A percentile compares a stretch with the other conserved stretches of the same genome.
These are phyloP conservation scores for Microstegium vimineum DNA, from an alignment of 176 grass and related monocot species.

Conservation along the genomic window DNA sequence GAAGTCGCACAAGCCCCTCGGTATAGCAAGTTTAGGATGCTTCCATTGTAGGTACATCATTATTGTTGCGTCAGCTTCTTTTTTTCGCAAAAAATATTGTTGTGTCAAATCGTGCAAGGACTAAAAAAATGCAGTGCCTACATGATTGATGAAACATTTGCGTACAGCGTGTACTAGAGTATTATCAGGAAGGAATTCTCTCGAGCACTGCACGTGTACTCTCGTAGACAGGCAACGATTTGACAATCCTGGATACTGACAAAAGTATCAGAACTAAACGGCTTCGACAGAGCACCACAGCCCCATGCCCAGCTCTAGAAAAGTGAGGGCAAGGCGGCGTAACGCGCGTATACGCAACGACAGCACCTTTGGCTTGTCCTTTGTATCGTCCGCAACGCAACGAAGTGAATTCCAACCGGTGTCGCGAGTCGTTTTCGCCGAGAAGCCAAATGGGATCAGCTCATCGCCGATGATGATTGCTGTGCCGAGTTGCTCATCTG, in stretches of 20 bases:
- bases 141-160: not conserved
- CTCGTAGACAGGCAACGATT: not conserved
- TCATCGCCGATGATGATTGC: not conserved
- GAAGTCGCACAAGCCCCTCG: not conserved
- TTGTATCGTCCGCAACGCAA: not conserved
- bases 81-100: not conserved
- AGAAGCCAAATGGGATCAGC: conserved; percentile 12
- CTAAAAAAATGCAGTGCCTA: not conserved
- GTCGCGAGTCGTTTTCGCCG: not conserved
- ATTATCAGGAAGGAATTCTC: not conserved
- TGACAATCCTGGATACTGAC: conserved; percentile 23
- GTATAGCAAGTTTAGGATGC: not conserved
- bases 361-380: conserved; percentile 10
- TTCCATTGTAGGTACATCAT: no score
- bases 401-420: not conserved
- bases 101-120: not conserved
- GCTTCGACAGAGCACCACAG: not conserved
- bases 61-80: not conserved
- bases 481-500: not conserved
- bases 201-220: not conserved
- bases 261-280: not conserved
- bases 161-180: not conserved
- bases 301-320: no score
- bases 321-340: not conserved
- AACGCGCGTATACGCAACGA: no score